phyloP scores from a whole-genome alignment of 306 rosid genomes.

The Canavalia gladiata region DNA sequence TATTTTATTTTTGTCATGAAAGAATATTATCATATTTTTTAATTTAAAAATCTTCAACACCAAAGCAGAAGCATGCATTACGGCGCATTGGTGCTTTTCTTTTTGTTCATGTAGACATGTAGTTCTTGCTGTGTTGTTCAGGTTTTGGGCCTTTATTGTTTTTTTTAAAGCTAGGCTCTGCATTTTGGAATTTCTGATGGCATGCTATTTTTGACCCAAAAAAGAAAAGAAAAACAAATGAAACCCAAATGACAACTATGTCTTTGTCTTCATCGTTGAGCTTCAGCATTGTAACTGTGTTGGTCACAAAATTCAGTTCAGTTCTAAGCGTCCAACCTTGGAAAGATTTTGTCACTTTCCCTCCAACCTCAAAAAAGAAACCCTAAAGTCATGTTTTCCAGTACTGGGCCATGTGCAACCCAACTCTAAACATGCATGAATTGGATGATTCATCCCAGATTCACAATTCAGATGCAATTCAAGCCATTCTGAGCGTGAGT shows the following conservation, averaged over 20 bases:
- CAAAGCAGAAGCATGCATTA: neutral
- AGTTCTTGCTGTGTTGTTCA: neutral
- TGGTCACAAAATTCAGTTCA: neutral
- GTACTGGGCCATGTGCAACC: neutral
- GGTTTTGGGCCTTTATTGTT: neutral
- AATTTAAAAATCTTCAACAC: too few species aligned
- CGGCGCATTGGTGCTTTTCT: neutral
- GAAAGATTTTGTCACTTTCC: neutral
- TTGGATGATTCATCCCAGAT: neutral
- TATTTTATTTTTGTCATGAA: too few species aligned
- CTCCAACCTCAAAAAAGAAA: neutral
- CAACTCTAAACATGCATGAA: neutral
- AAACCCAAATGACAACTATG: neutral
- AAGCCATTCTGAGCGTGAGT: neutral
- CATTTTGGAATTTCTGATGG: neutral
- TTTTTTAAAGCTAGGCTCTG: neutral
- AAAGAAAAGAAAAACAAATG: neutral
- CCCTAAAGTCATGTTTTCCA: neutral
- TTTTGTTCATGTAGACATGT: neutral
- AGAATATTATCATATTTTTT: too few species aligned
- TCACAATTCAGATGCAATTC: slow-evolving; percentile 2
- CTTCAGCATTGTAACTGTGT: neutral
- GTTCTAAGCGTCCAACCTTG: neutral
- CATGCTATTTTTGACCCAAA: neutral
- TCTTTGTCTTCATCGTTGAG: neutral